Conservation (phyloP, 768 basidiomycete genomes). For the Leccinum fibrillosum region DNA sequence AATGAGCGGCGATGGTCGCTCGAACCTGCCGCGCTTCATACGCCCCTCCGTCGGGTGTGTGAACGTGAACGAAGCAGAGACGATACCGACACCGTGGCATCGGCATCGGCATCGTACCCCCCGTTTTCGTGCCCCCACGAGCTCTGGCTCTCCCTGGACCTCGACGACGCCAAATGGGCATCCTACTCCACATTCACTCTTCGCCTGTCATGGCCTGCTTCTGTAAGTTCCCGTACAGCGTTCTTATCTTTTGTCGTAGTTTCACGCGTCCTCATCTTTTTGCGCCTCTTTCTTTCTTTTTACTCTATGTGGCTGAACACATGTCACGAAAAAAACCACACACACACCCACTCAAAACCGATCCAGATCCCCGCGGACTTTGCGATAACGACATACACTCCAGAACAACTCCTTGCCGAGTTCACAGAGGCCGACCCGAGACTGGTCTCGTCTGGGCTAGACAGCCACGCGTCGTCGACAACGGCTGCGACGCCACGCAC, state of each 20-base stretch:
- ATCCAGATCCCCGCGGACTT: slow-evolving; percentile 47
- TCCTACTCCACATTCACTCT: slow-evolving; percentile 46
- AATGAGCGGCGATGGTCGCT: slow-evolving; percentile 38
- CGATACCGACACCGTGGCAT: background rate
- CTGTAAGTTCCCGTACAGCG: slow-evolving; percentile 36
- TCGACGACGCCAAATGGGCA: slow-evolving; percentile 40
- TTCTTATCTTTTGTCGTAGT: no score
- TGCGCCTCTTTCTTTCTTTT: background rate
- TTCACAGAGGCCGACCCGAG: slow-evolving; percentile 1
- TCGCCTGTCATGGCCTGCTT: slow-evolving; percentile 55
- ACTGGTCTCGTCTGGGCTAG: background rate
- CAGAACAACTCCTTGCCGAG: slow-evolving; percentile 27
- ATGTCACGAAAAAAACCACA: background rate
- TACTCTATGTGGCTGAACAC: background rate
- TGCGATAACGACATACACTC: slow-evolving; percentile 37
- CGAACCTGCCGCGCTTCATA: slow-evolving; percentile 40
- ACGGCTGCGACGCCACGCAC: background rate
- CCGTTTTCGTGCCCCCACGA: slow-evolving; percentile 38
- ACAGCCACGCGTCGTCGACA: background rate
- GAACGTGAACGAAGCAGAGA: slow-evolving; percentile 10
- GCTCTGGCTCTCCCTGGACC: slow-evolving; percentile 47
- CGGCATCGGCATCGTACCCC: background rate
- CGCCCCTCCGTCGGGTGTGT: slow-evolving; percentile 38
- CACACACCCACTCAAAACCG: background rate
- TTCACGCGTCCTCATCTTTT: background rate